Percentiles rank a stretch among this genome's conserved stretches.
phyloP scores from a whole-genome alignment of 106 monocot species.

The Dioscorea alata region DNA sequence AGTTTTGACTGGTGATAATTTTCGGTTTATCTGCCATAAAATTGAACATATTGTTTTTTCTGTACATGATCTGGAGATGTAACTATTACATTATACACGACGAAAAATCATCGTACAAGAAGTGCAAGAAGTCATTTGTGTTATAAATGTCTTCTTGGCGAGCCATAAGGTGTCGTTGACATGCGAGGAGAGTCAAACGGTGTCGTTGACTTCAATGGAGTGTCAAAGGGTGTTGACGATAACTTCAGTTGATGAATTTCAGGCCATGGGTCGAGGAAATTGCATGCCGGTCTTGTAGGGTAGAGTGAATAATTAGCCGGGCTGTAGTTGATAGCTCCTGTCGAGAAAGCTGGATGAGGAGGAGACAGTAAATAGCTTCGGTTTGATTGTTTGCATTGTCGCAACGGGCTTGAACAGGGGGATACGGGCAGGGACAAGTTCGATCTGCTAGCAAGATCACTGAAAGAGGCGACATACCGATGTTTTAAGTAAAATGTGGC shows the following conservation, averaged over 20 bases:
- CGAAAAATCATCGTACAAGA: too few species aligned
- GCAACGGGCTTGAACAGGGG: constrained; percentile 70
- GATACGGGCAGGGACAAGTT: constrained; percentile 76
- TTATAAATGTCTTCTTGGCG: constrained; percentile 30
- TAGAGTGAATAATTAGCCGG: constrained; percentile 22
- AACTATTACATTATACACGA: not conserved
- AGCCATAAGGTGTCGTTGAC: constrained; percentile 21
- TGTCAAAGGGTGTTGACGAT: constrained; percentile 24
- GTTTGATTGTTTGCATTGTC: constrained; percentile 51
- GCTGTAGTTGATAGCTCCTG: constrained; percentile 36
- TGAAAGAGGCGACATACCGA: constrained; percentile 10
- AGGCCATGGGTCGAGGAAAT: constrained; percentile 27
- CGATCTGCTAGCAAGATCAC: constrained; percentile 30
- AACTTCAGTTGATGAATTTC: constrained; percentile 21
- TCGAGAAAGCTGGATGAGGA: constrained; percentile 44
- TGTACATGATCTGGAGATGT: not conserved
- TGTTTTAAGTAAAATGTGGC: not conserved
- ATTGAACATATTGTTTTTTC: too few species aligned
- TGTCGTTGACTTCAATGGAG: constrained; percentile 6
- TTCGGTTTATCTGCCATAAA: too few species aligned
- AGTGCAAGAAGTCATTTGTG: not conserved
- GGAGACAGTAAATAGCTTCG: constrained; percentile 68
- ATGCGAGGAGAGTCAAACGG: not conserved
- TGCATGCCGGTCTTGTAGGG: constrained; percentile 9
- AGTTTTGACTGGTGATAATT: too few species aligned